Evolutionary conservation across 2,329 filamentous ascomycete genomes (phyloP).

Genomic region (Botryotinia convoluta): DNA sequence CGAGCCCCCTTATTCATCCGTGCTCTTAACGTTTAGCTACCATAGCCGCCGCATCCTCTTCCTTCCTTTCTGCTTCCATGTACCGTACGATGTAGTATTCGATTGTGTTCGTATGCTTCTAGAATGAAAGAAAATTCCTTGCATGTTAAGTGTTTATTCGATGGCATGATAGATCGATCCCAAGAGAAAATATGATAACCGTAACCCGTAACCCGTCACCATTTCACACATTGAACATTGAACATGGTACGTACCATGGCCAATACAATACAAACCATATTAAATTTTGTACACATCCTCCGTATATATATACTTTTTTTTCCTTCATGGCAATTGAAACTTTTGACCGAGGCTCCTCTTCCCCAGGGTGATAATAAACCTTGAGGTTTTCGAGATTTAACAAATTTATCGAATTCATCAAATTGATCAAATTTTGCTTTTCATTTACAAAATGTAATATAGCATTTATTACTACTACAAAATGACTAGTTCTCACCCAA

Average conservation of each 20-base stretch:
- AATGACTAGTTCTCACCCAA: neutral
- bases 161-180: neutral
- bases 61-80: neutral
- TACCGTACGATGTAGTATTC: neutral
- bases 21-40: neutral
- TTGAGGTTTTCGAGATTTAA: neutral
- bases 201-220: neutral
- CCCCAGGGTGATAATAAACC: neutral
- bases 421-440: neutral
- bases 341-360: neutral
- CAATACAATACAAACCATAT: neutral
- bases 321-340: neutral
- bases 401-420: too few species aligned
- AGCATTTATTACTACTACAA: neutral
- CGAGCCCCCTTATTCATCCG: neutral
- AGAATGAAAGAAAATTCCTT: neutral
- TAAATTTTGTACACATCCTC: neutral
- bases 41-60: conserved; percentile 4
- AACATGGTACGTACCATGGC: neutral
- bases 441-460: neutral
- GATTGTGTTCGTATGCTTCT: neutral
- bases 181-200: neutral
- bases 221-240: neutral
- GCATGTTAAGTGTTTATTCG: neutral
- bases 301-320: neutral